A percentile compares a stretch with the other conserved stretches of the same genome.
These are phyloP conservation scores for Brassica carinata DNA, from an alignment of 345 rosid species.

Conservation along the genomic window DNA sequence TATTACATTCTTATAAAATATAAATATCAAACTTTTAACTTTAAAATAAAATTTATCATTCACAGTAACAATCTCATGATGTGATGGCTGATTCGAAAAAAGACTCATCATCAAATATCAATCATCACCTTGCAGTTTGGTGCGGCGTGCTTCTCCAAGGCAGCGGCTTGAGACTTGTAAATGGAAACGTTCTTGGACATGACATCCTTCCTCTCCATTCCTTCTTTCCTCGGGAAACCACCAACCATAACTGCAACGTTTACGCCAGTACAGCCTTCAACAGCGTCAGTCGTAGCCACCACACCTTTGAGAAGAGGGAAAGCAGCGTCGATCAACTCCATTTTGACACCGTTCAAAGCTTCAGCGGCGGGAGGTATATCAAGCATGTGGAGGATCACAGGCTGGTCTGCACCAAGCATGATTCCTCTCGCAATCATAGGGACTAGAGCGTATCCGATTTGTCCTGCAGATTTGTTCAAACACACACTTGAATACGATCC, in stretches of 20 bases:
- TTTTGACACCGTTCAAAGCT: conserved; percentile 94
- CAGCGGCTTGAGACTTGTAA: conserved; percentile 96
- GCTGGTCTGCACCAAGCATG: conserved; percentile 97
- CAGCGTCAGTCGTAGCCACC: conserved; percentile 91
- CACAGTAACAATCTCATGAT: background rate
- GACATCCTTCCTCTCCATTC: conserved; percentile 98
- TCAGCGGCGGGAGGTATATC: conserved; percentile 97
- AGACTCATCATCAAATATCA: conserved; percentile 15
- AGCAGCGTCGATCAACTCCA: conserved; percentile 97
- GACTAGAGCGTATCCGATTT: conserved; percentile 98
- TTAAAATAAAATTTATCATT: too few species aligned
- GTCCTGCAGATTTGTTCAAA: conserved; percentile 51
- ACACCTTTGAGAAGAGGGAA: conserved; percentile 97
- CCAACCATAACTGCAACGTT: conserved; percentile 92
- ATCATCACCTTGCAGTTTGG: conserved; percentile 80
- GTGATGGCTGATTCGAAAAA: background rate
- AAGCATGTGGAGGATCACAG: conserved; percentile 98
- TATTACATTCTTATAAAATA: too few species aligned
- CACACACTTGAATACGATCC: background rate
- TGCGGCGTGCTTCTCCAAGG: conserved; percentile 89
- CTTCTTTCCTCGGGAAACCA: conserved; percentile 97
- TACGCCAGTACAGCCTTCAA: conserved; percentile 96
- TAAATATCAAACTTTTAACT: too few species aligned
- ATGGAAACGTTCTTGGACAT: conserved; percentile 96
- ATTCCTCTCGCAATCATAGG: conserved; percentile 98